phyloP scores from a whole-genome alignment of 352 stramenopile species.

The Pythium folliculosum region DNA sequence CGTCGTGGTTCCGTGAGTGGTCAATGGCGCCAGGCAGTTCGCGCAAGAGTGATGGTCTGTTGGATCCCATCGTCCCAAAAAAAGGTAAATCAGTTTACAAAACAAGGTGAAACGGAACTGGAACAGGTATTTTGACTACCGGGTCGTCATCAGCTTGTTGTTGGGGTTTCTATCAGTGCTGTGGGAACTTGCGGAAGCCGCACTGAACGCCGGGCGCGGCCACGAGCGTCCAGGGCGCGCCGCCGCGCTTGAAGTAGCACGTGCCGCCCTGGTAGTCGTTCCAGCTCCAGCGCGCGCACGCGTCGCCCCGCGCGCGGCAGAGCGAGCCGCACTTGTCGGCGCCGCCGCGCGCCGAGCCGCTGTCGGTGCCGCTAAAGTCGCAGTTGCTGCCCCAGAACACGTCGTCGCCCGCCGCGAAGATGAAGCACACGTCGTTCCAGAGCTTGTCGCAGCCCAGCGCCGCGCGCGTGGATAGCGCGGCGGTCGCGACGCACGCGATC shows the following conservation, averaged over 20 bases:
- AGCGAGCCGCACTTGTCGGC: constrained; percentile 27
- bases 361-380: constrained; percentile 23
- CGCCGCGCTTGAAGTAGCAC: constrained; percentile 28
- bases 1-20: too few relatives aligned
- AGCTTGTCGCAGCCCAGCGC: constrained; percentile 24
- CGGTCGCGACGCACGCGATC: constrained; percentile 2
- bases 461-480: constrained; percentile 4
- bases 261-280: constrained; percentile 26
- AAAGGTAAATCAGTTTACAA: not conserved
- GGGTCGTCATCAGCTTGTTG: not conserved
- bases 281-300: constrained; percentile 31
- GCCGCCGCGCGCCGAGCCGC: constrained; percentile 14
- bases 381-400: constrained; percentile 30
- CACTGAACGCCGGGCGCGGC: constrained; percentile 11
- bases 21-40: not conserved
- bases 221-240: constrained; percentile 20
- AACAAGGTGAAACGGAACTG: not conserved
- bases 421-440: constrained; percentile 32
- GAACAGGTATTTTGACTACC: not conserved
- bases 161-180: not conserved
- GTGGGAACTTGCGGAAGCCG: constrained; percentile 28
- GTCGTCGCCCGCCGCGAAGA: constrained; percentile 24
- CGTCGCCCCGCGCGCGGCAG: constrained; percentile 7
- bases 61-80: not conserved
- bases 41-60: not conserved